Percentiles rank a stretch among this genome's conserved stretches.
phyloP scores from a whole-genome alignment of 2,329 filamentous ascomycete genomes.

The Xylariaceae sp. region DNA sequence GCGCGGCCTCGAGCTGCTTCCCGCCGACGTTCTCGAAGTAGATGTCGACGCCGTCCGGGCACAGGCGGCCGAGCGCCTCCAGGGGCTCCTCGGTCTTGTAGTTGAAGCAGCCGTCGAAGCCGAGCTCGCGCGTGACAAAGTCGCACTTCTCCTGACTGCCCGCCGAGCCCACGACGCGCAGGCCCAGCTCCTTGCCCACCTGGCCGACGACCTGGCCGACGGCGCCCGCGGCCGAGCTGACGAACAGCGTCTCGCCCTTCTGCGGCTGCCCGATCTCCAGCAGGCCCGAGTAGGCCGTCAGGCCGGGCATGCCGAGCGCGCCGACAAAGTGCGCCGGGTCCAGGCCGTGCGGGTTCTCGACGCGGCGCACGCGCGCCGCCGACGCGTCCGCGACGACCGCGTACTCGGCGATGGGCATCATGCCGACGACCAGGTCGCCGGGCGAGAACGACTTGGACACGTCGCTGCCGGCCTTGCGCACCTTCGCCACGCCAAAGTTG shows the following conservation, averaged over 20 bases:
- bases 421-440: constrained; percentile 53
- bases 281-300: constrained; percentile 68
- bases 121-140: constrained; percentile 60
- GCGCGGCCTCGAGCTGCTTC: constrained; percentile 56
- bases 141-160: constrained; percentile 70
- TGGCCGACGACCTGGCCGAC: constrained; percentile 71
- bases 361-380: constrained; percentile 29
- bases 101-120: constrained; percentile 70
- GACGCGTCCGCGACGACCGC: constrained; percentile 25
- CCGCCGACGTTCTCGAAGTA: constrained; percentile 79
- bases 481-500: constrained; percentile 52
- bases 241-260: constrained; percentile 71
- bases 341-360: constrained; percentile 59
- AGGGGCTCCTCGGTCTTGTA: constrained; percentile 67
- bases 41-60: constrained; percentile 68
- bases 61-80: constrained; percentile 57
- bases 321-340: constrained; percentile 58
- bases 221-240: constrained; percentile 66
- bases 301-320: constrained; percentile 66
- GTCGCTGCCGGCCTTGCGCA: constrained; percentile 61
- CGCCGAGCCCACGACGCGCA: constrained; percentile 67
- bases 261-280: constrained; percentile 69
- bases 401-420: constrained; percentile 55
- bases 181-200: constrained; percentile 66
- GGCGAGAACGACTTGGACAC: too few relatives aligned